These are phyloP conservation scores for Ophiostoma sp. DNA, from an alignment of 2,329 filamentous ascomycete species.

Conservation along the genomic window DNA sequence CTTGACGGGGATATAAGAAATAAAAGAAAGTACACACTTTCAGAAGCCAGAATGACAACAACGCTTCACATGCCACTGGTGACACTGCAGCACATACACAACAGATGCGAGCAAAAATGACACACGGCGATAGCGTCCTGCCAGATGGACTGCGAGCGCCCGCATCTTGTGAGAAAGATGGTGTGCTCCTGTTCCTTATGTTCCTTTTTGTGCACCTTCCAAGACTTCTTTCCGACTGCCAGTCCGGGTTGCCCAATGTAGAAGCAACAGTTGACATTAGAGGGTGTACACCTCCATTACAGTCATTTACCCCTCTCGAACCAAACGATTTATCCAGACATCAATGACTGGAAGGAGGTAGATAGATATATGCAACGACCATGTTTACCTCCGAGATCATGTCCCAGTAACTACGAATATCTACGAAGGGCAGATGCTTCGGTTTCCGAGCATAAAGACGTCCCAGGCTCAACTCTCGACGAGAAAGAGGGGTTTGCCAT, in stretches of 20 bases:
- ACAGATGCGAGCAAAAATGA: not conserved
- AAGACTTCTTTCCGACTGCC: not conserved
- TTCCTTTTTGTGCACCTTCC: not conserved
- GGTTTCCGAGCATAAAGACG: not conserved
- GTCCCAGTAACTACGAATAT: not conserved
- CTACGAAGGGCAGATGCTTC: not conserved
- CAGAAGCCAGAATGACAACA: not conserved
- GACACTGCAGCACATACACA: not conserved
- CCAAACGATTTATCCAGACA: not conserved
- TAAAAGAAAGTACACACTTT: not conserved
- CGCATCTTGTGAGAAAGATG: not conserved
- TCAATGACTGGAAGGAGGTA: too few relatives aligned
- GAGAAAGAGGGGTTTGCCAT: slow-evolving; percentile 7
- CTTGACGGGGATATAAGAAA: not conserved
- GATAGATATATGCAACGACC: too few relatives aligned
- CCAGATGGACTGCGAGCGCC: not conserved
- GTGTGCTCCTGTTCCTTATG: not conserved
- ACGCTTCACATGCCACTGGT: not conserved
- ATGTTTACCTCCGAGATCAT: not conserved
- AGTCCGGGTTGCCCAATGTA: not conserved
- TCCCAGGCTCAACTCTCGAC: not conserved
- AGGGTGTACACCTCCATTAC: too few relatives aligned
- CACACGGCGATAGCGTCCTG: not conserved
- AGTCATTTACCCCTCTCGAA: not conserved
- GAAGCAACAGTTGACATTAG: not conserved